These are phyloP conservation scores for Serendipita sp. DNA, from an alignment of 768 basidiomycete genomes.

Conservation along the genomic window DNA sequence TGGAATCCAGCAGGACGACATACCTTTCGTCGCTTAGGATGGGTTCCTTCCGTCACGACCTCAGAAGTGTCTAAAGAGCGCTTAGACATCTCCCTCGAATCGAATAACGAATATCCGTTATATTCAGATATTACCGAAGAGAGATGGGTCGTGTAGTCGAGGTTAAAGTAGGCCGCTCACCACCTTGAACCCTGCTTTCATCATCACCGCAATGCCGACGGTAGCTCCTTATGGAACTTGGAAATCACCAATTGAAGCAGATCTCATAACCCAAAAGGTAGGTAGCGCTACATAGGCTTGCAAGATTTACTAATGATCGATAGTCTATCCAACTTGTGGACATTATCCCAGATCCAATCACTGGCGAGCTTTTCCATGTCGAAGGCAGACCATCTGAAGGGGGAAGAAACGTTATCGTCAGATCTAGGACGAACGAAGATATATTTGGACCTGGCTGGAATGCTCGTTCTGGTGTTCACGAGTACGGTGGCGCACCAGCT, in stretches of 20 bases:
- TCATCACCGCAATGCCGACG: slow-evolving; percentile 7
- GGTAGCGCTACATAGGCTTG: neutral
- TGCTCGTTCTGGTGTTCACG: slow-evolving; percentile 42
- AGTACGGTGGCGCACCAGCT: slow-evolving; percentile 55
- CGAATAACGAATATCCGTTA: too few species aligned
- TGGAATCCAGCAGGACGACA: too few species aligned
- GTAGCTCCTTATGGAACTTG: slow-evolving; percentile 45
- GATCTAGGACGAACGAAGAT: slow-evolving; percentile 33
- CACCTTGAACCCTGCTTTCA: too few species aligned
- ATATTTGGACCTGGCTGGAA: slow-evolving; percentile 39
- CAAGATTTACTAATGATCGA: neutral
- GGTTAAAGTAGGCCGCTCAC: too few species aligned
- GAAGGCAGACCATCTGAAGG: slow-evolving; percentile 44
- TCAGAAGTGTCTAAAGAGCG: neutral
- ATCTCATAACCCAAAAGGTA: slow-evolving; percentile 33
- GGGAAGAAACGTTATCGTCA: slow-evolving; percentile 41
- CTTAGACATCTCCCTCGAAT: too few species aligned
- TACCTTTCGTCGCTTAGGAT: too few species aligned
- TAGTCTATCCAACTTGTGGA: slow-evolving; percentile 24
- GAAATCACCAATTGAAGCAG: slow-evolving; percentile 39
- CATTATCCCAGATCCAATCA: slow-evolving; percentile 36
- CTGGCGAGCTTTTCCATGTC: slow-evolving; percentile 30
- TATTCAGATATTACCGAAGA: neutral
- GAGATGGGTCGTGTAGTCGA: too few species aligned
- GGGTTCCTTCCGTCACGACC: too few species aligned